Percentiles rank a stretch among this genome's conserved stretches.
These are phyloP conservation scores for Fusarium sp. DNA, from an alignment of 2,329 filamentous ascomycete species.

Conservation along the genomic window DNA sequence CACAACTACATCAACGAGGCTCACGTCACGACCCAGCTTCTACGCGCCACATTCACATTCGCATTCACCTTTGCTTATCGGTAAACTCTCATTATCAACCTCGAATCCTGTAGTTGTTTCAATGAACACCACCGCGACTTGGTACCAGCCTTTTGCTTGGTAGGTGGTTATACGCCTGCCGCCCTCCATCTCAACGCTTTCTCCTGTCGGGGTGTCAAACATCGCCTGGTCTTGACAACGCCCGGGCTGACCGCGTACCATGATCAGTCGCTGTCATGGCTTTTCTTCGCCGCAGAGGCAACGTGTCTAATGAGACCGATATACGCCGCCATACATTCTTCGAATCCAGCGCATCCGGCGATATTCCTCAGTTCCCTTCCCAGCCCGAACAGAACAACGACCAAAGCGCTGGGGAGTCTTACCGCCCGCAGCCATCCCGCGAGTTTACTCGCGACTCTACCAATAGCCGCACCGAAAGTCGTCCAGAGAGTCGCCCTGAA, in stretches of 20 bases:
- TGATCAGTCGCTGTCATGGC: conserved; percentile 65
- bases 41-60: conserved; percentile 17
- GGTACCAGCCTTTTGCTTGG: conserved; percentile 45
- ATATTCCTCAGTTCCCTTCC: conserved; percentile 46
- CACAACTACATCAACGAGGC: conserved; percentile 30
- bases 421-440: conserved; percentile 43
- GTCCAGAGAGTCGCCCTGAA: conserved; percentile 28
- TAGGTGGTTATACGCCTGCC: conserved; percentile 47
- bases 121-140: conserved; percentile 42
- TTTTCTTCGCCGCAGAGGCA: conserved; percentile 72
- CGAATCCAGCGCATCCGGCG: conserved; percentile 49
- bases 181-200: conserved; percentile 32
- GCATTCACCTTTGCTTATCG: conserved; percentile 7
- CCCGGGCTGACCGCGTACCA: conserved; percentile 52
- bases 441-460: conserved; percentile 43
- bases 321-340: conserved; percentile 66
- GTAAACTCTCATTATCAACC: conserved; percentile 18
- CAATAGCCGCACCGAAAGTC: conserved; percentile 18
- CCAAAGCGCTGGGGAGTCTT: conserved; percentile 35
- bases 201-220: conserved; percentile 20
- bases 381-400: conserved; percentile 41
- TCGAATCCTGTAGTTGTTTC: conserved; percentile 31
- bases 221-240: conserved; percentile 38
- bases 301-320: conserved; percentile 70
- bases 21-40: conserved; percentile 20